phyloP scores from a whole-genome alignment of 441 rosid species.

The Arabidopsis hybrid region DNA sequence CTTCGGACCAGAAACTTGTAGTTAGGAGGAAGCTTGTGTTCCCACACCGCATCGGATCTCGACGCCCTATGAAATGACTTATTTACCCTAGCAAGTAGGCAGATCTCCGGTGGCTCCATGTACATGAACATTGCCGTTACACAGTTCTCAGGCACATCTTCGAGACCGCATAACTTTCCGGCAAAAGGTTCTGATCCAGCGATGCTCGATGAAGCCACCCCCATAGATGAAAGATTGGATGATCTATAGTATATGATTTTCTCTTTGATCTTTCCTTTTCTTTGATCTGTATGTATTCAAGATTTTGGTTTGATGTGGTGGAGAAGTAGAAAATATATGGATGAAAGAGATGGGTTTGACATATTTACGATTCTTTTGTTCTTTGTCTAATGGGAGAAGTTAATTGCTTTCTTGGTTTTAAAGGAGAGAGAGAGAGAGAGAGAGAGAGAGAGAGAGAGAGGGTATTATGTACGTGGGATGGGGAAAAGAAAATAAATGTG shows the following conservation, averaged over 20 bases:
- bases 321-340: conserved; percentile 61
- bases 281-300: conserved; percentile 6
- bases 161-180: conserved; percentile 43
- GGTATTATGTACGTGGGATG: conserved; percentile 3
- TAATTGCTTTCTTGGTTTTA: conserved; percentile 40
- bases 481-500: conserved; percentile 28
- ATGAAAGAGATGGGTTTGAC: conserved; percentile 43
- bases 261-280: neutral
- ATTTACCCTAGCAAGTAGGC: conserved; percentile 56
- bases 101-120: conserved; percentile 70
- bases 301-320: conserved; percentile 50
- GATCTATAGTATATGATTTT: neutral
- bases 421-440: conserved; percentile 25
- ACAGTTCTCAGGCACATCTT: conserved; percentile 69
- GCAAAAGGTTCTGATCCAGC: conserved; percentile 39
- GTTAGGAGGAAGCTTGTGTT: conserved; percentile 64
- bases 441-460: conserved; percentile 22
- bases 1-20: conserved; percentile 54
- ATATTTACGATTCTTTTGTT: conserved; percentile 39
- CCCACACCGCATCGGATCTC: conserved; percentile 67
- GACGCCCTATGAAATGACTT: conserved; percentile 65
- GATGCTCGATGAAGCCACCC: conserved; percentile 53
- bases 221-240: conserved; percentile 48
- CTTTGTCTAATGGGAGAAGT: conserved; percentile 41
- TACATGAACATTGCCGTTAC: conserved; percentile 53